phyloP scores from a whole-genome alignment of 192 early-diverging fungal genomes.

The Umbelopsis ramanniana region DNA sequence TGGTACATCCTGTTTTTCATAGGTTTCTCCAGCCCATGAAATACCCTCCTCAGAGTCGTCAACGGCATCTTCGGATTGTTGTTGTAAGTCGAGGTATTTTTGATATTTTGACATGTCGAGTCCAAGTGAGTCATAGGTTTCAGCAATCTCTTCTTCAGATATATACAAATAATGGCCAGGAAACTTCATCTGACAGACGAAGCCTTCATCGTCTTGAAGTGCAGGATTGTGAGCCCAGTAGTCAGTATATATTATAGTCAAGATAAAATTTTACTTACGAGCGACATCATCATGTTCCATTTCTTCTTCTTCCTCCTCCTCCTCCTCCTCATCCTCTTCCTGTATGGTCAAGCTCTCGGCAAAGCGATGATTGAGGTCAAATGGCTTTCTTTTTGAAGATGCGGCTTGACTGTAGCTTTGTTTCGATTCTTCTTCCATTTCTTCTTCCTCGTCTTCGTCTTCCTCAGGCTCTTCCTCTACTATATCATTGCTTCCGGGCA shows the following conservation, averaged over 20 bases:
- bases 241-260: not conserved
- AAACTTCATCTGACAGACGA: constrained; percentile 30
- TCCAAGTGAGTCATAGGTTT: constrained; percentile 37
- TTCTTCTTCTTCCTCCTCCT: constrained; percentile 30
- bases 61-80: constrained; percentile 35
- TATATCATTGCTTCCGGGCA: not conserved
- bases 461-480: not conserved
- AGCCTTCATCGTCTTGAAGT: not conserved
- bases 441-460: not conserved
- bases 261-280: not conserved
- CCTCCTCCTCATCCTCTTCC: constrained; percentile 21
- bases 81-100: constrained; percentile 48
- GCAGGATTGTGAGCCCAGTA: not conserved
- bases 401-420: not conserved
- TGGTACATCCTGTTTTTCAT: constrained; percentile 75
- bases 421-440: not conserved
- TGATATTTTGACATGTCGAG: constrained; percentile 45
- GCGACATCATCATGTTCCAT: not conserved
- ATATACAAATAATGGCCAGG: constrained; percentile 59
- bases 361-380: constrained; percentile 21
- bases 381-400: constrained; percentile 27
- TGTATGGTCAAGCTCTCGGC: constrained; percentile 24
- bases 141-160: constrained; percentile 49
- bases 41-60: constrained; percentile 36
- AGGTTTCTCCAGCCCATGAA: constrained; percentile 79